phyloP scores from a whole-genome alignment of 2,329 filamentous ascomycete genomes.

The Calonectria pteridis region DNA sequence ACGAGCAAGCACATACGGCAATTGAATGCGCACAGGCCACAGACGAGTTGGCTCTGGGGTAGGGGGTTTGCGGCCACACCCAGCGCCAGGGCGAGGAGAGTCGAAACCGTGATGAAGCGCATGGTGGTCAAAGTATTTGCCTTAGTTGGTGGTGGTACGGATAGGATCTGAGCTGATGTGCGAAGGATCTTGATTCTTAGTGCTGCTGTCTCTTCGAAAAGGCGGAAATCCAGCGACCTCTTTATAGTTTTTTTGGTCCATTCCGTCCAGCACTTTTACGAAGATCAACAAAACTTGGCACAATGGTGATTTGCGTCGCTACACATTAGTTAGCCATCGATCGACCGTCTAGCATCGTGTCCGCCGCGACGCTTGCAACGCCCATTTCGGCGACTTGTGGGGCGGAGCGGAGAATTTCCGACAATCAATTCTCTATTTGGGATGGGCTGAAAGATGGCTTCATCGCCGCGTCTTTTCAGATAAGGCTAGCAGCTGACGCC shows the following conservation, averaged over 20 bases:
- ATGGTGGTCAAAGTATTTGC: too few species aligned
- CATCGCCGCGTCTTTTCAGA: not conserved
- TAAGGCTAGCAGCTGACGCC: not conserved
- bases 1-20: too few species aligned
- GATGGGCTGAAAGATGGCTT: not conserved
- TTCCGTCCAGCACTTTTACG: not conserved
- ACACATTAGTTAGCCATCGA: not conserved
- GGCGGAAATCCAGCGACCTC: too few species aligned
- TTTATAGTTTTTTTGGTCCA: too few species aligned
- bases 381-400: not conserved
- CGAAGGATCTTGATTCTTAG: too few species aligned
- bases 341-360: not conserved
- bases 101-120: not conserved
- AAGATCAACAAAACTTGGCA: not conserved
- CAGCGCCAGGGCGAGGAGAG: not conserved
- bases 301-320: not conserved
- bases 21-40: not conserved
- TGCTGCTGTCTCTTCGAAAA: too few species aligned
- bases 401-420: not conserved
- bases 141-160: too few species aligned
- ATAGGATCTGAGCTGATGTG: too few species aligned
- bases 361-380: not conserved
- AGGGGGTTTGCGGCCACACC: not conserved
- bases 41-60: not conserved
- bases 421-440: not conserved